Evolutionary conservation across 2,329 filamentous ascomycete genomes (phyloP), one percentile per base, ranked within the genome.

Genomic region (Cercospora janseana): DNA sequence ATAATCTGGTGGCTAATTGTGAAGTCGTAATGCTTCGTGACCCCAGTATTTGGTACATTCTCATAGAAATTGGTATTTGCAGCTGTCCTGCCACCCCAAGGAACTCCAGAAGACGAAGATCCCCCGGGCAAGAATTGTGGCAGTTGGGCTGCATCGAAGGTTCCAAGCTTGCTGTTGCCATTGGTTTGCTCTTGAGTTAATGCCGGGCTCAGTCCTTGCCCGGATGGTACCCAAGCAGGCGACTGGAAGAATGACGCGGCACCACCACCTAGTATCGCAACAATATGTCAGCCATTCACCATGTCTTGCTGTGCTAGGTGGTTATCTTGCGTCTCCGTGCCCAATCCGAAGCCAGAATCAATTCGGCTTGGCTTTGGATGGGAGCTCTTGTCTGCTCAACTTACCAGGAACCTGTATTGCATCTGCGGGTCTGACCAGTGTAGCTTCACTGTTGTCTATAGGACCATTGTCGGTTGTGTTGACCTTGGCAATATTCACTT

Each of bases 11-110:
- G 44, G 13, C 60, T 59, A 43, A 69, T 53, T 2, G 58, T 62
- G 43, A 68, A 68, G 46, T 64, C 57, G 54, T 69, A 69, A 34
- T 59, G 55, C 24, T 63, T 55, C 12, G 66, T 69, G 13, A 66
- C 56, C 21, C 67, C 67, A 42, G 67, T 69, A 20, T 64, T 56
- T 2, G 65, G 65, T 7, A 56, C 52, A 21, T 62, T 52, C 13
- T 46, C 52, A 42, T 65, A 63, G 6, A 56, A 58, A 48, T 66
- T 63, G 7, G 62, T 63, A 23, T 65, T 58, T 13, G 49, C 51
- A 23, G 52, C 51, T 6, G 61, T 65, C 27, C 53, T 46, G 8
- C 40, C 49, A 13, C 62, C 64, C 64, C 62, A 66, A 3, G 63
- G 64, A 9, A 29, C 52, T 10, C 60, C 62, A 13, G 51, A 40